Conservation (phyloP, 2,329 filamentous ascomycete genomes). For the Cryphonectria nitschkei region DNA sequence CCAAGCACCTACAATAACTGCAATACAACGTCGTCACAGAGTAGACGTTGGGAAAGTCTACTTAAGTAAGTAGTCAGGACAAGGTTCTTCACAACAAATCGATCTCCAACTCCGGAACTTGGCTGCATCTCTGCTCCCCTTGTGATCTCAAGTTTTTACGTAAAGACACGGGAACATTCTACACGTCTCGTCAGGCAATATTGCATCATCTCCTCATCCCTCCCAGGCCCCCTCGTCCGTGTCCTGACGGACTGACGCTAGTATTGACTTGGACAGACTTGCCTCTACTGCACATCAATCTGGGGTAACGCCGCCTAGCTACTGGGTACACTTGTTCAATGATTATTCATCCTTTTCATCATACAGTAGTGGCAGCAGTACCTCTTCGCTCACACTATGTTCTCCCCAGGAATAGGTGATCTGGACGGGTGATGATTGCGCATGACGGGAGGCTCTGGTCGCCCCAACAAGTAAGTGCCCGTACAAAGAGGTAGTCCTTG, state of each 20-base stretch:
- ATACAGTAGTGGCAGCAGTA: neutral
- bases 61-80: neutral
- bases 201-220: neutral
- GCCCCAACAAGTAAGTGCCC: neutral
- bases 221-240: neutral
- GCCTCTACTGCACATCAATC: neutral
- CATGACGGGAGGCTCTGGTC: neutral
- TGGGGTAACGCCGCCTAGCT: neutral
- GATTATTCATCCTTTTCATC: neutral
- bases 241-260: neutral
- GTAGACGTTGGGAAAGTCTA: neutral
- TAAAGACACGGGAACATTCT: slow-evolving; percentile 6
- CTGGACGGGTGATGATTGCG: neutral
- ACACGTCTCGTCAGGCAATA: neutral
- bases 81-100: neutral
- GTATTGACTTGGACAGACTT: neutral
- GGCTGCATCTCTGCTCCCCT: slow-evolving; percentile 8
- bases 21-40: neutral
- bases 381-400: neutral
- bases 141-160: slow-evolving; percentile 14
- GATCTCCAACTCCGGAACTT: neutral
- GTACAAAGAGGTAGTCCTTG: neutral
- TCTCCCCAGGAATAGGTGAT: neutral
- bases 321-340: neutral
- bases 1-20: neutral